phyloP scores from a whole-genome alignment of 768 basidiomycete species.

The Pisolithus albus region DNA sequence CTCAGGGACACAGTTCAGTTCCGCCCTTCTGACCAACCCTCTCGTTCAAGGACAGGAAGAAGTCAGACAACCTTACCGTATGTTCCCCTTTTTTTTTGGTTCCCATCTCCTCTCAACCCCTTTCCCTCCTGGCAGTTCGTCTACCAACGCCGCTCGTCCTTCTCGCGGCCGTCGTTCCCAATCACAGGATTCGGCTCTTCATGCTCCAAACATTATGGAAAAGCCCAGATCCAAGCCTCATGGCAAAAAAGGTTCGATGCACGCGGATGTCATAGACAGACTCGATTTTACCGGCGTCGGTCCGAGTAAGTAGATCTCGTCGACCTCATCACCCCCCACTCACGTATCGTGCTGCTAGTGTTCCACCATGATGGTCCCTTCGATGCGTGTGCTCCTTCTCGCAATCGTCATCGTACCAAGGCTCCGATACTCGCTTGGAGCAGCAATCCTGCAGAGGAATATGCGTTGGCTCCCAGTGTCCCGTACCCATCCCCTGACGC shows the following conservation, averaged over 20 bases:
- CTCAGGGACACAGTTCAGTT: slow-evolving; percentile 65
- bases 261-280: slow-evolving; percentile 86
- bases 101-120: background rate
- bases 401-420: slow-evolving; percentile 71
- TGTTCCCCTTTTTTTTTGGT: slow-evolving; percentile 27
- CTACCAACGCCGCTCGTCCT: slow-evolving; percentile 17
- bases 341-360: slow-evolving; percentile 40
- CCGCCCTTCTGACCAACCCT: slow-evolving; percentile 35
- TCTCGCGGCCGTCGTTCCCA: slow-evolving; percentile 38
- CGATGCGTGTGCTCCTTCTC: slow-evolving; percentile 86
- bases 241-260: slow-evolving; percentile 66
- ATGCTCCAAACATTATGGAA: slow-evolving; percentile 33
- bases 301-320: slow-evolving; percentile 51
- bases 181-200: slow-evolving; percentile 43
- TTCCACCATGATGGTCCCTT: slow-evolving; percentile 92
- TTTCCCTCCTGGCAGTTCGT: slow-evolving; percentile 15
- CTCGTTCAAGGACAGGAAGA: slow-evolving; percentile 46
- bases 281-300: slow-evolving; percentile 83
- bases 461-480: slow-evolving; percentile 33
- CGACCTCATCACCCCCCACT: slow-evolving; percentile 2
- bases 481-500: slow-evolving; percentile 46
- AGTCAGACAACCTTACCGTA: slow-evolving; percentile 45
- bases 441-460: slow-evolving; percentile 32
- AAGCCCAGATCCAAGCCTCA: slow-evolving; percentile 44
- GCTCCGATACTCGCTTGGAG: slow-evolving; percentile 84